Evolutionary conservation across 768 basidiomycete species (phyloP).

Genomic region (Neoboletus magnificus): DNA sequence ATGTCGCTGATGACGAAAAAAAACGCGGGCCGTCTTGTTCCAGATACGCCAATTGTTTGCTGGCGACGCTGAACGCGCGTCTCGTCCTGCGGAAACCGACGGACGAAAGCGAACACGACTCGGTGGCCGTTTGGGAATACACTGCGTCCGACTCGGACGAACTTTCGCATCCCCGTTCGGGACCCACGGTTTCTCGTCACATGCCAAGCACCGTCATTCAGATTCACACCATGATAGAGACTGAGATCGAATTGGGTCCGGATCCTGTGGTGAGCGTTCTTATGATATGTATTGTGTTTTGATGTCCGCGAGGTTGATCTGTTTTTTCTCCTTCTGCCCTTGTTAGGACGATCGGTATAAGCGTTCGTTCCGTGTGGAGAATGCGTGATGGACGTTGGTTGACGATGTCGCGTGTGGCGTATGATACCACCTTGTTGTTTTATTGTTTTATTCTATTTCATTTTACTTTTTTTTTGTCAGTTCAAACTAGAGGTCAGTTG

Average conservation of each 20-base stretch:
- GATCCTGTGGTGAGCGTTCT: background rate
- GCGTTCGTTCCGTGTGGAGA: no score
- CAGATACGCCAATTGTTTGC: conserved; percentile 15
- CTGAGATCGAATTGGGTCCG: background rate
- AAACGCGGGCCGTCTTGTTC: background rate
- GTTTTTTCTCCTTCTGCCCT: no score
- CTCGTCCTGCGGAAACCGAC: background rate
- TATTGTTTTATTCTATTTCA: no score
- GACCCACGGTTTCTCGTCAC: background rate
- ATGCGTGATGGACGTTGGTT: no score
- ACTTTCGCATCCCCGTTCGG: background rate
- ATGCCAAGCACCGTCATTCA: background rate
- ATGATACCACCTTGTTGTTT: no score
- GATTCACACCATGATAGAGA: background rate
- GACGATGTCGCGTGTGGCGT: no score
- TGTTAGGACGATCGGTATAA: no score
- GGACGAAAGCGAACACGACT: background rate
- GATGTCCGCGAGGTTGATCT: background rate
- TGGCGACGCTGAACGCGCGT: conserved; percentile 6
- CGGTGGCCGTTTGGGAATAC: background rate
- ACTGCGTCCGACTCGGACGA: background rate
- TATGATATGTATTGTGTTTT: background rate
- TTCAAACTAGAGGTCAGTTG: no score
- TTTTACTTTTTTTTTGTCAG: no score
- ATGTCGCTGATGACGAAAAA: background rate